Evolutionary conservation across 2,329 filamentous ascomycete genomes (phyloP), one percentile per base, ranked within the genome.

Genomic region (Neospermospora avenae): DNA sequence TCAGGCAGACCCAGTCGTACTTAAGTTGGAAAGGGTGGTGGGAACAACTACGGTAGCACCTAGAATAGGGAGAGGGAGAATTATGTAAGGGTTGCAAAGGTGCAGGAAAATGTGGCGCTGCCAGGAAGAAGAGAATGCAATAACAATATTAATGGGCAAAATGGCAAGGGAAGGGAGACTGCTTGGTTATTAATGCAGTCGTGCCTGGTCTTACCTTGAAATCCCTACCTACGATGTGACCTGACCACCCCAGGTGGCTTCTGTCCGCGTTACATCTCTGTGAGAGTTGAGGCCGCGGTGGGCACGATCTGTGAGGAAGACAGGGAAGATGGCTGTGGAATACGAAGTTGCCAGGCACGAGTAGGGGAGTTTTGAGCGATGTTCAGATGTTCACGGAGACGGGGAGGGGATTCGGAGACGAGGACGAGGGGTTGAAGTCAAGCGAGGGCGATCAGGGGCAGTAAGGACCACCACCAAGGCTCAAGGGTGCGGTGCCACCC

Each of bases 21-120:
- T 68, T 68, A 68, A 67, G 61, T 67, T 62, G 57, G 46, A 65
- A 66, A 68, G 64, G 65, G 64, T 64, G 57, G 49, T 1, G 5
- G 28, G 28, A 31, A 31, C 28, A 31, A 31, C 11, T 31, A 3
- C 28, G 45, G 24, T 51, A 51, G 60, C 52, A 57, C 24, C 28
- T 34, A 44, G 35, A 24, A 48, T 45, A 51, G 37, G 39, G 53
- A 8, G 39, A 42, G n/a, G 39, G 52, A 60, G 41, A 48, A 51
- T 51, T 57, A 56, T 39, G 53, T 51, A 66, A 55, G 55, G 48
- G 58, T 62, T 42, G 56, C 35, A 37, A 57, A n/a, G 42, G 49
- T 61, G 49, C 28, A 57, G 53, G 31, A 39, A 56, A 52, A 59
- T 28, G 51, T 54, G 58, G 57, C 35, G 48, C n/a, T 51, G 45